These are phyloP conservation scores for Mortierella antarctica DNA, from an alignment of 192 early-diverging fungal genomes.

Conservation along the genomic window DNA sequence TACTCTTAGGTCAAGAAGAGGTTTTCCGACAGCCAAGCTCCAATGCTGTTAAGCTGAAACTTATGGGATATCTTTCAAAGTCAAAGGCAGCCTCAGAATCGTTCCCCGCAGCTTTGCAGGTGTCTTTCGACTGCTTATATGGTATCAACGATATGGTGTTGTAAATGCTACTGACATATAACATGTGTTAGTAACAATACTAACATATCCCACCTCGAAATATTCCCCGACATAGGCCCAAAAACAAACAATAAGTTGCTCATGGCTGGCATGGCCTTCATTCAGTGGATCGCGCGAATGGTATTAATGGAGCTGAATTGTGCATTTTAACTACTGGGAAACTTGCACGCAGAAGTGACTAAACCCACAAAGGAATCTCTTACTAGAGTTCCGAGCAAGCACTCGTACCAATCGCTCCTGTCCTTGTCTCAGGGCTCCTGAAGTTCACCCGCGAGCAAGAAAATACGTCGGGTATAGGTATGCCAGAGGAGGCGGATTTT, in stretches of 20 bases:
- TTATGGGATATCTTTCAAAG: slow-evolving; percentile 69
- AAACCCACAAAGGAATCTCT: neutral
- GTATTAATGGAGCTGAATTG: slow-evolving; percentile 35
- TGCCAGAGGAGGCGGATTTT: neutral
- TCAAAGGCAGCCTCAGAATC: slow-evolving; percentile 76
- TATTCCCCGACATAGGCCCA: slow-evolving; percentile 59
- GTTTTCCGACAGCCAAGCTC: slow-evolving; percentile 55
- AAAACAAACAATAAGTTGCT: slow-evolving; percentile 73
- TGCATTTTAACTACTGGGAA: neutral
- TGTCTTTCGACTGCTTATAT: slow-evolving; percentile 85
- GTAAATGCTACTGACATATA: too few relatives aligned
- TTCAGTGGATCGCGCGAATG: slow-evolving; percentile 91
- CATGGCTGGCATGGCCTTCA: slow-evolving; percentile 80
- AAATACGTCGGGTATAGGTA: slow-evolving; percentile 45
- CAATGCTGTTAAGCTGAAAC: slow-evolving; percentile 67
- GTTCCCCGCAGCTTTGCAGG: slow-evolving; percentile 76
- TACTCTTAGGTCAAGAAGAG: slow-evolving; percentile 34
- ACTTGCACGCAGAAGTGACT: neutral
- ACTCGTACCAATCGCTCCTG: slow-evolving; percentile 72
- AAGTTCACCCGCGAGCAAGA: slow-evolving; percentile 66
- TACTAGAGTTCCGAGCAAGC: slow-evolving; percentile 54
- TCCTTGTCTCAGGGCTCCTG: slow-evolving; percentile 77
- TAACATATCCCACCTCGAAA: neutral
- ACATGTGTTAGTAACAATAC: neutral
- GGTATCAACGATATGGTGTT: slow-evolving; percentile 47